Conservation (phyloP, 1,284 basidiomycete species). For the Hemileccinum hortonii region DNA sequence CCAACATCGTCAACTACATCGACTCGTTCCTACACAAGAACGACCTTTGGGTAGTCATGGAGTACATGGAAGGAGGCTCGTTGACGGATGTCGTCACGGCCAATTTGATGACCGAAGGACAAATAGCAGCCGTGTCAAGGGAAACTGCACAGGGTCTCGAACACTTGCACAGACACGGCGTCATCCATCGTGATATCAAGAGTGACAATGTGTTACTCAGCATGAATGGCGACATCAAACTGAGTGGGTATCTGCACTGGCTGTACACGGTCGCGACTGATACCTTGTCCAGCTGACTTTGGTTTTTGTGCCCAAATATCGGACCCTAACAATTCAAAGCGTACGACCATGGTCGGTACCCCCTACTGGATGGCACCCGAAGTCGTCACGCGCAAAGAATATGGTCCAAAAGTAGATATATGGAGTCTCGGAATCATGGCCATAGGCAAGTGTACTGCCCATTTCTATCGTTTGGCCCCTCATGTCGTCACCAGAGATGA, state of each 20-base stretch:
- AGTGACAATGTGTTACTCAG: conserved; percentile 94
- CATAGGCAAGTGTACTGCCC: conserved; percentile 62
- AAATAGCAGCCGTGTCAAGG: conserved; percentile 90
- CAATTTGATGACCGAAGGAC: conserved; percentile 92
- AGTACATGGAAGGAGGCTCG: conserved; percentile 97
- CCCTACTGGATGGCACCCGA: conserved; percentile 99
- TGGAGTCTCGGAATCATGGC: conserved; percentile 99
- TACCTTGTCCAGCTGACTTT: conserved; percentile 77
- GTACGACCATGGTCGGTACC: conserved; percentile 99
- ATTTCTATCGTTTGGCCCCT: not conserved
- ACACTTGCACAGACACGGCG: conserved; percentile 91
- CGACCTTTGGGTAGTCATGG: conserved; percentile 99
- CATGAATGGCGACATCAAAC: conserved; percentile 93
- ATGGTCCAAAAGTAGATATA: conserved; percentile 98
- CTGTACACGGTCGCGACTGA: conserved; percentile 2
- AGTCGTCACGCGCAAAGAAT: conserved; percentile 97
- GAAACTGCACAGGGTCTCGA: conserved; percentile 91
- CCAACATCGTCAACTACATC: conserved; percentile 99
- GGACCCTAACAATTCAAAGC: conserved; percentile 85
- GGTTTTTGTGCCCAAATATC: conserved; percentile 98
- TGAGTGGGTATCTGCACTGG: conserved; percentile 64
- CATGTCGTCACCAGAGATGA: conserved; percentile 74
- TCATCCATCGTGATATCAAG: conserved; percentile 99
- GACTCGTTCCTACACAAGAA: conserved; percentile 98
- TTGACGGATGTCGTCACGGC: conserved; percentile 96